These are phyloP conservation scores for Lactarius psammicola DNA, from an alignment of 768 basidiomycete species.

Conservation along the genomic window DNA sequence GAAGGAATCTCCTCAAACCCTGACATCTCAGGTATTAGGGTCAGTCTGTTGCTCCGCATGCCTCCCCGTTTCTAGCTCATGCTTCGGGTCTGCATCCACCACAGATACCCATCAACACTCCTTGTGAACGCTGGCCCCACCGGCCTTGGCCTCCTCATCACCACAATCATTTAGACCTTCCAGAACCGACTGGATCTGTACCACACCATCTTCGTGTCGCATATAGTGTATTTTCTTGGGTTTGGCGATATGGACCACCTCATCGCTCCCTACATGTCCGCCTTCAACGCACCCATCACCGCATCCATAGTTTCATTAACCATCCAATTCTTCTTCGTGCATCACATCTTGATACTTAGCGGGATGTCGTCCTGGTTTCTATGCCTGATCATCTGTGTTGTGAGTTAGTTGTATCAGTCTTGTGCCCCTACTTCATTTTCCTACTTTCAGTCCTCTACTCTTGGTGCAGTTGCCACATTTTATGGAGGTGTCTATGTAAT, in stretches of 20 bases:
- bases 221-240: background rate
- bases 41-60: background rate
- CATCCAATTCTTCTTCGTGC: too few species aligned
- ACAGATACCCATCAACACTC: slow-evolving; percentile 3
- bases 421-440: too few species aligned
- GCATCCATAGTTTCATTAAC: too few species aligned
- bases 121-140: background rate
- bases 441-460: too few species aligned
- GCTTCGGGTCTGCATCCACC: background rate
- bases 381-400: too few species aligned
- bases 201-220: slow-evolving; percentile 7
- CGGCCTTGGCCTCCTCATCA: background rate
- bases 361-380: too few species aligned
- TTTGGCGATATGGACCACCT: too few species aligned
- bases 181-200: slow-evolving; percentile 6
- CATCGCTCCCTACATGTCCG: too few species aligned
- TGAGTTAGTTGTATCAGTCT: too few species aligned
- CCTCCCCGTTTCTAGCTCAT: background rate
- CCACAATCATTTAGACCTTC: background rate
- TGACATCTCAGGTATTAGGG: slow-evolving; percentile 6
- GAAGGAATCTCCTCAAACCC: background rate
- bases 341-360: too few species aligned
- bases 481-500: slow-evolving; percentile 1
- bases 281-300: too few species aligned
- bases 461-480: background rate